Base-by-base conservation (phyloP, 163 green algal species). In the Volvox carteri region DNA sequence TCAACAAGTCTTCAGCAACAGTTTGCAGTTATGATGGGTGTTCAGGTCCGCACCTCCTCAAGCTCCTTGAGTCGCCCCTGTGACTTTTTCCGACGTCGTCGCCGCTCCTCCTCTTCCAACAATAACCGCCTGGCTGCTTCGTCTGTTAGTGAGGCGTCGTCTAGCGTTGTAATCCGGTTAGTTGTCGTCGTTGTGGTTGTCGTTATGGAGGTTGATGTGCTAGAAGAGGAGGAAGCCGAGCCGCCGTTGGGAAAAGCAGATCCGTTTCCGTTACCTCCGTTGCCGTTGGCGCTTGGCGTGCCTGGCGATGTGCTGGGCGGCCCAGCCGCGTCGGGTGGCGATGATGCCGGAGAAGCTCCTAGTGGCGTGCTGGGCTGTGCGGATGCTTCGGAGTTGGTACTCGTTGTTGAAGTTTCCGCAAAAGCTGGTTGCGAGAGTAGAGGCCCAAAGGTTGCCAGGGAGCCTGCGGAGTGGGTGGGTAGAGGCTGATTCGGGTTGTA, bases 21-120 rank as follows among this genome's bases (percentile, higher is more conserved):
- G n/a, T n/a, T n/a, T n/a, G n/a, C n/a, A n/a, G n/a, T n/a, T n/a
- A n/a, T n/a, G n/a, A n/a, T n/a, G n/a, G n/a, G n/a, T n/a, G n/a
- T n/a, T n/a, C n/a, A n/a, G n/a, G n/a, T n/a, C n/a, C 73, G 42
- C 25, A 95, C 92, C 87, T 95, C 95, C 76, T 97, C 92, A 25
- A 97, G 93, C 85, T 97, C 95, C 23, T 91, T 87, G 48, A 97
- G 92, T 25, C 95, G 91, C 18, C 95, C 94, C 75, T 93, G 91
- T 28, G 92, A 93, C 44, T 87, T 86, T 58, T 89, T 87, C 12
- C 84, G 85, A 3, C 76, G 54, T 74, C 84, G 87, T 30, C 90
- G 80, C 79, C 86, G 88, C 72, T 95, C 92, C 46, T 96, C 94
- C 84, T 96, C 93, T 68, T 96, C 94, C 44, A 91, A 35, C 56